Conservation (phyloP, 345 rosid genomes). For the Rubroshorea leprosula region DNA sequence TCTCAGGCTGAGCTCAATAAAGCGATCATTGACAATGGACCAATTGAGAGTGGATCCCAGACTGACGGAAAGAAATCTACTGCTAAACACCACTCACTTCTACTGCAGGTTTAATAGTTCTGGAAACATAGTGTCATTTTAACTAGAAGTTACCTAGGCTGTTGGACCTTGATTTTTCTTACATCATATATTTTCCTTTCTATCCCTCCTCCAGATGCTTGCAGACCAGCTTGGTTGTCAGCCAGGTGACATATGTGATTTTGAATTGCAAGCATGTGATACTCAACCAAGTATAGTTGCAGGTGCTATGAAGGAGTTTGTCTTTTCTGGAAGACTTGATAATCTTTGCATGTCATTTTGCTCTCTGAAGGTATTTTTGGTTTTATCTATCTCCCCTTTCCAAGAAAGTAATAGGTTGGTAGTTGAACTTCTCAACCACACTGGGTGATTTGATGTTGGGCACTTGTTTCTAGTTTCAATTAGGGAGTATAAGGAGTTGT, state of each 20-base stretch:
- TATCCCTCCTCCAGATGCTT: slow-evolving; percentile 42
- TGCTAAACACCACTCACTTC: slow-evolving; percentile 63
- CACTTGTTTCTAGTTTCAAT: not conserved
- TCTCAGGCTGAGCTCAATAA: slow-evolving; percentile 74
- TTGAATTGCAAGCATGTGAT: slow-evolving; percentile 97
- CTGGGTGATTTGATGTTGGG: not conserved
- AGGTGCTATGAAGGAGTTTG: slow-evolving; percentile 83
- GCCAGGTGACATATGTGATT: slow-evolving; percentile 74
- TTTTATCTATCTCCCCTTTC: not conserved
- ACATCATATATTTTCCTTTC: slow-evolving; percentile 6
- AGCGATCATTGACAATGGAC: slow-evolving; percentile 35
- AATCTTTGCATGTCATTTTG: slow-evolving; percentile 98
- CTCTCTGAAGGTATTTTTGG: slow-evolving; percentile 61
- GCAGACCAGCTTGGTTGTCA: slow-evolving; percentile 57
- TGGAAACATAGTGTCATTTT: not conserved
- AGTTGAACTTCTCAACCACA: slow-evolving; percentile 7
- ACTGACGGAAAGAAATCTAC: slow-evolving; percentile 27
- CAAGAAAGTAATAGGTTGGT: not conserved
- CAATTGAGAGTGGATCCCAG: slow-evolving; percentile 25
- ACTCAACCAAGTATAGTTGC: slow-evolving; percentile 83
- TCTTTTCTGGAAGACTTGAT: slow-evolving; percentile 95
- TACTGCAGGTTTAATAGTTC: slow-evolving; percentile 51
- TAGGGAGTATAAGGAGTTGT: not conserved
- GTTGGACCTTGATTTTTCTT: slow-evolving; percentile 4
- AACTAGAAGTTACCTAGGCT: not conserved